Evolutionary conservation across 768 basidiomycete genomes (phyloP).

Genomic region (Hortiboletus flavorubellus): DNA sequence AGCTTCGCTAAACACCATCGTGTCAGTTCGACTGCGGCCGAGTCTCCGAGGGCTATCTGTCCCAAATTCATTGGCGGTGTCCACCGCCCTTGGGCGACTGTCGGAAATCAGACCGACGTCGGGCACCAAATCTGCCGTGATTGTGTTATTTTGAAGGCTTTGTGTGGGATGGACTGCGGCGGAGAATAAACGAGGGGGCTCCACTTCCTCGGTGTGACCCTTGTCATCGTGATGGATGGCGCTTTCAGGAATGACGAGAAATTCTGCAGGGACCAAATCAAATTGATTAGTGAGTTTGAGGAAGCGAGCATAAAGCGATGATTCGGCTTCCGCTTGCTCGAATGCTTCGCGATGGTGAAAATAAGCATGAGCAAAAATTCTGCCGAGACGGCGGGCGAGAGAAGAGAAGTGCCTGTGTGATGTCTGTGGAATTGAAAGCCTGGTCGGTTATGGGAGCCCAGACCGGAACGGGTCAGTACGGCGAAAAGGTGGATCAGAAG

Average conservation of each 20-base stretch:
- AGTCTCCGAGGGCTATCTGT: constrained; percentile 42
- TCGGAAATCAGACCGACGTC: constrained; percentile 9
- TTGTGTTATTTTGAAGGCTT: constrained; percentile 9
- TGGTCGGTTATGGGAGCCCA: constrained; percentile 27
- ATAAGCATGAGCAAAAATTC: constrained; percentile 96
- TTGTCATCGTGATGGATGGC: constrained; percentile 31
- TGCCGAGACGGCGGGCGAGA: constrained; percentile 84
- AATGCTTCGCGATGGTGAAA: constrained; percentile 92
- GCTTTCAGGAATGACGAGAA: constrained; percentile 72
- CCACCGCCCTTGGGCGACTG: constrained; percentile 22
- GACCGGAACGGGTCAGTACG: constrained; percentile 16
- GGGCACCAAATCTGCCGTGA: constrained; percentile 3
- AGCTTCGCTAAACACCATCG: constrained; percentile 64
- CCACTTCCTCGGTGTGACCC: constrained; percentile 30
- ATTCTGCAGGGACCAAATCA: constrained; percentile 77
- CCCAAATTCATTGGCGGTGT: constrained; percentile 11
- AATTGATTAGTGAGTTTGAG: constrained; percentile 77
- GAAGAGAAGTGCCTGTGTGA: constrained; percentile 89
- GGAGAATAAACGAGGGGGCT: constrained; percentile 39
- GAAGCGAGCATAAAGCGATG: constrained; percentile 86
- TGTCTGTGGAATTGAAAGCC: constrained; percentile 74
- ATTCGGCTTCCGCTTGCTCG: constrained; percentile 87
- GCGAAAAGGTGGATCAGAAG: constrained; percentile 19
- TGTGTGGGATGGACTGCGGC: constrained; percentile 37
- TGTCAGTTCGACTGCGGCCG: constrained; percentile 64